phyloP scores from a whole-genome alignment of 2,329 filamentous ascomycete genomes.

The Ploettnerulaceae sp. region DNA sequence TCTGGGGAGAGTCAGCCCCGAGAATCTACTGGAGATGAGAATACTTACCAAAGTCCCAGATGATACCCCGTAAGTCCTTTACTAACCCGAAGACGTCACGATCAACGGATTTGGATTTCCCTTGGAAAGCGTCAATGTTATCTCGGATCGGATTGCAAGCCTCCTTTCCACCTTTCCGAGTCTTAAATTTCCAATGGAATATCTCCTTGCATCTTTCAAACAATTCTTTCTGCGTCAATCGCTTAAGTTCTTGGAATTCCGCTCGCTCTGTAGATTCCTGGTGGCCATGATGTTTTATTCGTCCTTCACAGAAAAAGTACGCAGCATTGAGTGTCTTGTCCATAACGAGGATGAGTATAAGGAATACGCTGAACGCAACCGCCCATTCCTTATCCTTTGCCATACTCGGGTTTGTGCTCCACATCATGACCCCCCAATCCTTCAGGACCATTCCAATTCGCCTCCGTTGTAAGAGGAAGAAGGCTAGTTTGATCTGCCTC shows the following conservation, averaged over 20 bases:
- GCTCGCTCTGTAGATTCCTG: slow-evolving; percentile 22
- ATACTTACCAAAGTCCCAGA: slow-evolving; percentile 28
- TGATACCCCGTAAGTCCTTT: slow-evolving; percentile 22
- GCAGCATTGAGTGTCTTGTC: slow-evolving; percentile 26
- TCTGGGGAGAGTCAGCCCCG: slow-evolving; percentile 23
- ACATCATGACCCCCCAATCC: slow-evolving; percentile 32
- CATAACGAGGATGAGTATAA: slow-evolving; percentile 29
- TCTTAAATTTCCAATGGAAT: slow-evolving; percentile 34
- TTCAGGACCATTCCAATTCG: slow-evolving; percentile 29
- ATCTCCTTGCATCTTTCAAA: slow-evolving; percentile 34
- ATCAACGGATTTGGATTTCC: slow-evolving; percentile 22
- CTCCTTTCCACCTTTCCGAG: slow-evolving; percentile 32
- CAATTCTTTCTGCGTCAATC: slow-evolving; percentile 29
- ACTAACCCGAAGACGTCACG: slow-evolving; percentile 24
- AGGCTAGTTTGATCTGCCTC: slow-evolving; percentile 32
- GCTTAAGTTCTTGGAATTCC: slow-evolving; percentile 23
- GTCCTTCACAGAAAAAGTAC: slow-evolving; percentile 25
- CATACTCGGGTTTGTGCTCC: slow-evolving; percentile 26
- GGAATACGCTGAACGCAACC: slow-evolving; percentile 30
- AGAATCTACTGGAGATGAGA: not conserved
- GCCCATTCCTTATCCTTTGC: slow-evolving; percentile 32
- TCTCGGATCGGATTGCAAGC: slow-evolving; percentile 33
- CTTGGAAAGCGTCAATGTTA: slow-evolving; percentile 27
- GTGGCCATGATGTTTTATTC: slow-evolving; percentile 23
- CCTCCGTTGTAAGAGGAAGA: slow-evolving; percentile 28